phyloP scores from a whole-genome alignment of 805 yeast genomes.

The Starmerella vaccinii region DNA sequence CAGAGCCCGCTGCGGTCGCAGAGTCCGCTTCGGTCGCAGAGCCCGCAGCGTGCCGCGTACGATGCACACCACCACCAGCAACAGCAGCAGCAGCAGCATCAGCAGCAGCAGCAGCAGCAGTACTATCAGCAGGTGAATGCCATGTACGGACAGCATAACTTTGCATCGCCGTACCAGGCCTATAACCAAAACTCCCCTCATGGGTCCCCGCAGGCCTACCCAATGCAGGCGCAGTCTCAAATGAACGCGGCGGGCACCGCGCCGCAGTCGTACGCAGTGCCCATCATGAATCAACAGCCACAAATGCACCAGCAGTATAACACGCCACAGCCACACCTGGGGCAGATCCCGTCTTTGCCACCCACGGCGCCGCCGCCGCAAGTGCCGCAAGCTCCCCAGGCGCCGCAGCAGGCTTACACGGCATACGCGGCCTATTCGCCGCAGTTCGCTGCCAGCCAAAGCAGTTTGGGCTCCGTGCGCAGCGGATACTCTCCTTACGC shows the following conservation, averaged over 20 bases:
- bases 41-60: conserved; percentile 8
- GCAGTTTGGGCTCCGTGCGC: conserved; percentile 14
- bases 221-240: not conserved
- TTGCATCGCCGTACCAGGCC: conserved; percentile 2
- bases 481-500: conserved; percentile 11
- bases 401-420: conserved; percentile 13
- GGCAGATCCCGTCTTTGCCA: not conserved
- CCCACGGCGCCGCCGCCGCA: not conserved
- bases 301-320: conserved; percentile 1
- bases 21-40: conserved; percentile 11
- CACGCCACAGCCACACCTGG: conserved; percentile 3
- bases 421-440: conserved; percentile 18
- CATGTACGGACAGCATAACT: conserved; percentile 11
- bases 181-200: conserved; percentile 6
- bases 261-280: conserved; percentile 6
- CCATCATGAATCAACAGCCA: not conserved
- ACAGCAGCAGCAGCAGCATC: conserved; percentile 15
- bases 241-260: conserved; percentile 3
- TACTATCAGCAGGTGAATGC: conserved; percentile 14
- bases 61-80: conserved; percentile 19
- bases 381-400: conserved; percentile 8
- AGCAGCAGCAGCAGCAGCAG: conserved; percentile 17
- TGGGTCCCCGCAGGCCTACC: not conserved
- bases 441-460: conserved; percentile 19
- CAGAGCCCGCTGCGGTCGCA: conserved; percentile 12